A percentile compares a stretch with the other conserved stretches of the same genome.
phyloP scores from a whole-genome alignment of 129 eudicot genomes.

The Silybum marianum region DNA sequence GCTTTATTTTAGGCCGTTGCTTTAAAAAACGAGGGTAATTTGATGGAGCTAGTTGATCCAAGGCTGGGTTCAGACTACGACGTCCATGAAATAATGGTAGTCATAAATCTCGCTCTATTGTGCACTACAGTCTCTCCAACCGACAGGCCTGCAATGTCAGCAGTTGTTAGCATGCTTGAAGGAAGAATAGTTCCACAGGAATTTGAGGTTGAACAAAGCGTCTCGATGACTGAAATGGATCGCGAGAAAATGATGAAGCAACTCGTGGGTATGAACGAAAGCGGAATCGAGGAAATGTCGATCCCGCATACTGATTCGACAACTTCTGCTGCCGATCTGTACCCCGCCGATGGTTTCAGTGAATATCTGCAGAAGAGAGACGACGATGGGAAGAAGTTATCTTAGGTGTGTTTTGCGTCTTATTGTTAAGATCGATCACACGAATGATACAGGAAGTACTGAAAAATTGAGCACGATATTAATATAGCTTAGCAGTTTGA shows the following conservation, averaged over 20 bases:
- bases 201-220: conserved; percentile 19
- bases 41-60: conserved; percentile 55
- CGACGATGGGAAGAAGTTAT: neutral
- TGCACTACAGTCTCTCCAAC: conserved; percentile 47
- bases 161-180: conserved; percentile 67
- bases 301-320: conserved; percentile 45
- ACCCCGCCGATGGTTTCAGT: conserved; percentile 24
- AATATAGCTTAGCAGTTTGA: neutral
- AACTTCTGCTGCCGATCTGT: conserved; percentile 34
- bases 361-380: conserved; percentile 40
- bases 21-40: conserved; percentile 39
- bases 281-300: conserved; percentile 34
- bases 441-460: no score
- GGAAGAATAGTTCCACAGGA: conserved; percentile 32
- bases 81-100: conserved; percentile 37
- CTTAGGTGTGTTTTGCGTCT: neutral
- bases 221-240: conserved; percentile 8
- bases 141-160: conserved; percentile 56
- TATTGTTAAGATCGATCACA: neutral
- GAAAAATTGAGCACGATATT: no score
- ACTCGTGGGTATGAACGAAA: conserved; percentile 6
- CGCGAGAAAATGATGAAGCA: conserved; percentile 28
- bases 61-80: conserved; percentile 40
- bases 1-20: conserved; percentile 38
- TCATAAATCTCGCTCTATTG: conserved; percentile 43